Evolutionary conservation across 139 green algal species (phyloP).

Genomic region (Tetratostichococcus sp.): DNA sequence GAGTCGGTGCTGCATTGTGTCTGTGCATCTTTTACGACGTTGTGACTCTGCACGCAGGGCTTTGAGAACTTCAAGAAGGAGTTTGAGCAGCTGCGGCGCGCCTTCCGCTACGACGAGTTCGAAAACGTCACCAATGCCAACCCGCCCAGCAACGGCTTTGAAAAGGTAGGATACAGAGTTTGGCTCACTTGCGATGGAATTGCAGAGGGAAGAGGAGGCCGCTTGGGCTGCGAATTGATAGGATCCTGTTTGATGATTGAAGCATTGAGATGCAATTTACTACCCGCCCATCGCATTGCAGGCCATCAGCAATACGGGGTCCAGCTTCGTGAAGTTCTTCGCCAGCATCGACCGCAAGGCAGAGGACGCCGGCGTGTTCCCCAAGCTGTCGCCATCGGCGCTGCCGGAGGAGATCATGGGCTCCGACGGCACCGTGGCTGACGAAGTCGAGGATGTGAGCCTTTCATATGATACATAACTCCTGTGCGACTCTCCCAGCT

Average conservation of each 20-base stretch:
- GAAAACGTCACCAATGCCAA: conserved; percentile 27
- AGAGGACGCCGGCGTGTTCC: conserved; percentile 37
- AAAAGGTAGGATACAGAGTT: neutral
- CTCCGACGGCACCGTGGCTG: neutral
- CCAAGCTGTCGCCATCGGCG: conserved; percentile 30
- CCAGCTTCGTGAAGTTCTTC: conserved; percentile 19
- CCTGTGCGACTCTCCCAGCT: neutral
- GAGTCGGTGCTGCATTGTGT: no score
- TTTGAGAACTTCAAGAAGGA: conserved; percentile 72
- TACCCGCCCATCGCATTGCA: neutral
- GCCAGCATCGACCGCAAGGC: conserved; percentile 36
- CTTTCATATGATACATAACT: neutral
- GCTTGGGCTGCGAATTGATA: neutral
- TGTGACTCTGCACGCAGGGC: conserved; percentile 23
- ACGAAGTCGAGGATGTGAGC: neutral
- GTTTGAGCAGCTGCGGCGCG: conserved; percentile 50
- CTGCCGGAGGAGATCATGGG: conserved; percentile 10
- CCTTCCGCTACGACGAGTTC: conserved; percentile 67
- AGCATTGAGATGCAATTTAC: no score
- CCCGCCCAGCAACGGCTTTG: neutral
- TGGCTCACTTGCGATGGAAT: no score
- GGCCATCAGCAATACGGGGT: neutral
- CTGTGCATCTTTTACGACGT: no score
- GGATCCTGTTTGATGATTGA: neutral
- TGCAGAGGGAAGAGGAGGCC: neutral